These are phyloP conservation scores for Crithidia brevicula DNA, from an alignment of 208 protist genomes.

Conservation along the genomic window DNA sequence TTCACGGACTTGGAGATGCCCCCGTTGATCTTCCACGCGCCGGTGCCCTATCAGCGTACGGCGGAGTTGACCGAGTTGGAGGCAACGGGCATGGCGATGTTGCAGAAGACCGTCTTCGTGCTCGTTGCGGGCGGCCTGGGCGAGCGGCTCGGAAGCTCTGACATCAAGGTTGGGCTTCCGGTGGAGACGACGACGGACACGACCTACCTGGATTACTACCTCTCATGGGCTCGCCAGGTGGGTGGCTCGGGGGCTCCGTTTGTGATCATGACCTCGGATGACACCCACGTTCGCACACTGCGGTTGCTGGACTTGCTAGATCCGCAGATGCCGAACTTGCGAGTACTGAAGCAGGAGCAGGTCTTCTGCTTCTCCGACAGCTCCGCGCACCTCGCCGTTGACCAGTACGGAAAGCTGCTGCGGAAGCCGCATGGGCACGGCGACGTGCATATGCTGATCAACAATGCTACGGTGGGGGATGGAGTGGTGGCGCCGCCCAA, in stretches of 20 bases:
- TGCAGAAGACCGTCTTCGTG: constrained; percentile 82
- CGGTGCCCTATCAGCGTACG: constrained; percentile 43
- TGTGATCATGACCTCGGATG: constrained; percentile 95
- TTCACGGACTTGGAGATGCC: constrained; percentile 59
- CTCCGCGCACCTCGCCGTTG: constrained; percentile 69
- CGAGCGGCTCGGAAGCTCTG: constrained; percentile 91
- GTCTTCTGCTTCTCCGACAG: constrained; percentile 90
- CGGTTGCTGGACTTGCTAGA: constrained; percentile 62
- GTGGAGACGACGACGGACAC: constrained; percentile 80
- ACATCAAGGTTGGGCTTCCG: constrained; percentile 91
- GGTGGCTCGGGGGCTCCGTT: constrained; percentile 65
- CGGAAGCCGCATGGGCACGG: constrained; percentile 96
- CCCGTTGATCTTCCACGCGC: constrained; percentile 63
- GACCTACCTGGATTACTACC: constrained; percentile 88
- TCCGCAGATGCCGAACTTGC: constrained; percentile 55
- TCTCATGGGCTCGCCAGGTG: constrained; percentile 52
- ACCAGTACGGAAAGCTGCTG: constrained; percentile 57
- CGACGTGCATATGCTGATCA: constrained; percentile 92
- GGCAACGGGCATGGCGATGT: constrained; percentile 32
- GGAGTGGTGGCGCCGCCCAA: background rate
- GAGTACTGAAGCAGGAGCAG: constrained; percentile 89
- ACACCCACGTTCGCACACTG: constrained; percentile 90
- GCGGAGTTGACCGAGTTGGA: constrained; percentile 58
- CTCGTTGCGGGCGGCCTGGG: constrained; percentile 93
- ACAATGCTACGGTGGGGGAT: constrained; percentile 35